Percentiles rank a stretch among this genome's conserved stretches.
phyloP scores from a whole-genome alignment of 2,329 filamentous ascomycete genomes.

The Clarireedia hainanense region DNA sequence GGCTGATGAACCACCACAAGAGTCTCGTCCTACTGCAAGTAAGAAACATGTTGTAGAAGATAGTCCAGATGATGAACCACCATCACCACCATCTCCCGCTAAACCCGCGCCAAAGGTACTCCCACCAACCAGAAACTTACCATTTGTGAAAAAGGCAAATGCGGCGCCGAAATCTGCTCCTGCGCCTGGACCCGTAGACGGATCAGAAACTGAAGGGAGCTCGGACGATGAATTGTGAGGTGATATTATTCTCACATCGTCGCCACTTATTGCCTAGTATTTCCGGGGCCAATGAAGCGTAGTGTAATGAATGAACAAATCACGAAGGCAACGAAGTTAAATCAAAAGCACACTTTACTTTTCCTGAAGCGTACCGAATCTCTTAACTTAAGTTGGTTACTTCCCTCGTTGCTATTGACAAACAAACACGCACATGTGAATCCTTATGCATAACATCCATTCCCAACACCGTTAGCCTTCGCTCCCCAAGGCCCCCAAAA shows the following conservation, averaged over 20 bases:
- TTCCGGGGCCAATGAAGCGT: too few species aligned
- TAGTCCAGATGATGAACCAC: neutral
- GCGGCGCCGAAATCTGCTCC: neutral
- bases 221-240: constrained; percentile 22
- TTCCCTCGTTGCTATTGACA: too few species aligned
- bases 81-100: neutral
- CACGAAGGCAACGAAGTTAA: too few species aligned
- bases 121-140: constrained; percentile 16
- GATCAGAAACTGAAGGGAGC: constrained; percentile 27
- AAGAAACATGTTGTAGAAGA: neutral
- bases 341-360: too few species aligned
- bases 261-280: too few species aligned
- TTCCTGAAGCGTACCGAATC: too few species aligned
- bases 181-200: constrained; percentile 9
- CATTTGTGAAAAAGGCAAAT: constrained; percentile 17
- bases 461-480: too few species aligned
- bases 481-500: too few species aligned
- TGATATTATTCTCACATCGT: neutral
- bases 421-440: too few species aligned
- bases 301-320: too few species aligned
- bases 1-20: neutral
- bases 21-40: neutral
- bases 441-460: too few species aligned
- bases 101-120: constrained; percentile 4
- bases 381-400: too few species aligned